Percentiles rank a stretch among this genome's conserved stretches.
phyloP scores from a whole-genome alignment of 345 rosid genomes.

The Lumnitzera littorea region DNA sequence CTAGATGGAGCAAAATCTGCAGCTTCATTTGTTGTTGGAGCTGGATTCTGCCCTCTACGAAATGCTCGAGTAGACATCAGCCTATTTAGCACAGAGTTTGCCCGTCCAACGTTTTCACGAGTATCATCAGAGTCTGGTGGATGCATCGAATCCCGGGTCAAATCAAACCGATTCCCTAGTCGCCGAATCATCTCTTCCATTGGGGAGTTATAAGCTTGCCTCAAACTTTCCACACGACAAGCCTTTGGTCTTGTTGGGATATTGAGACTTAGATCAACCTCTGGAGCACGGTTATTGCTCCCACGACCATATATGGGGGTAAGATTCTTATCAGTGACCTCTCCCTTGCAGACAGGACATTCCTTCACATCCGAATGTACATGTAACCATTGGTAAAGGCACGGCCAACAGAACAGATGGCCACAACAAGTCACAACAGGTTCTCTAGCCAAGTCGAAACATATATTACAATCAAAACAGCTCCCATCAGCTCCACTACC shows the following conservation, averaged over 20 bases:
- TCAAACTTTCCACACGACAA: slow-evolving; percentile 75
- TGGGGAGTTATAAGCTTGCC: slow-evolving; percentile 61
- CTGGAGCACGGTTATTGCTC: slow-evolving; percentile 37
- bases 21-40: slow-evolving; percentile 36
- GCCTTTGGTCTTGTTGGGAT: slow-evolving; percentile 80
- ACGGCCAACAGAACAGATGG: slow-evolving; percentile 94
- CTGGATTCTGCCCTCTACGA: slow-evolving; percentile 60
- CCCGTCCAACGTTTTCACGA: slow-evolving; percentile 49
- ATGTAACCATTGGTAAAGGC: slow-evolving; percentile 75
- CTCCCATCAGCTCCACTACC: slow-evolving; percentile 53
- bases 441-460: slow-evolving; percentile 73
- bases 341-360: slow-evolving; percentile 97
- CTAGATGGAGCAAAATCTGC: slow-evolving; percentile 43
- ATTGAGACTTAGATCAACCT: slow-evolving; percentile 53
- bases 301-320: slow-evolving; percentile 89
- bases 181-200: slow-evolving; percentile 75
- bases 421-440: slow-evolving; percentile 96
- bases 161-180: slow-evolving; percentile 26
- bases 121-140: slow-evolving; percentile 33
- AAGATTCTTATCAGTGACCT: slow-evolving; percentile 64
- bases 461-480: slow-evolving; percentile 76
- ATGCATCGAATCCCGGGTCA: slow-evolving; percentile 14
- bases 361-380: slow-evolving; percentile 72
- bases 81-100: slow-evolving; percentile 46
- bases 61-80: slow-evolving; percentile 60